Evolutionary conservation across 2,329 filamentous ascomycete genomes (phyloP), one percentile per base, ranked within the genome.

Genomic region (Drechslerella coelobrocha): DNA sequence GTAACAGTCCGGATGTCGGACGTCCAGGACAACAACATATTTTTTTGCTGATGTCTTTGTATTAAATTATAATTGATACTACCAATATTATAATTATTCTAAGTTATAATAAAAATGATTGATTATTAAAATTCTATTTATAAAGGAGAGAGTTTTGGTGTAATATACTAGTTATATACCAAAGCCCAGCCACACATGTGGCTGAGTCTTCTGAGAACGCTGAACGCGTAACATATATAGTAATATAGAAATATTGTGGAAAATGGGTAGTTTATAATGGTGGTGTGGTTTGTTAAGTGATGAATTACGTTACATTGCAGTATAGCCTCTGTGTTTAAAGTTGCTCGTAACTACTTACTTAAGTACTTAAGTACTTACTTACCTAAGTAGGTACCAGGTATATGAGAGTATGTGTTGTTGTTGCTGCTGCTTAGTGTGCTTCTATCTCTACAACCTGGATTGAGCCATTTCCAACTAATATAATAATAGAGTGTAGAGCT

Each of bases 321-420:
- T 7, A 26, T n/a, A n/a, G n/a, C n/a, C n/a, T n/a, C n/a, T n/a
- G n/a, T n/a, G n/a, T n/a, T n/a, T n/a, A n/a, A n/a, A n/a, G n/a
- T n/a, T n/a, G n/a, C n/a, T n/a, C n/a, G 45, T 50, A 50, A 9
- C 9, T 9, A 50, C 7, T 4, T 23, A 26, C 45, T 50, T 50
- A 50, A 50, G 23, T 50, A 50, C 17, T 50, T 50, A 12, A 50
- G 23, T 50, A 50, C 23, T 23, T 23, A 50, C 9, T 50, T 50
- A 21, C 23, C 9, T 50, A 50, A 26, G 21, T 19, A 45, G n/a
- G 3, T 9, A 26, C 14, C n/a, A 50, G 45, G 17, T 12, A 7
- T 17, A 45, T 7, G 17, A 45, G n/a, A 45, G 12, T 19, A 45
- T 45, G 21, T 45, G 12, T 45, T 7, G 6, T 10, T n/a, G n/a